These are phyloP conservation scores for Rosa persica DNA, from an alignment of 306 rosid genomes.

Conservation along the genomic window DNA sequence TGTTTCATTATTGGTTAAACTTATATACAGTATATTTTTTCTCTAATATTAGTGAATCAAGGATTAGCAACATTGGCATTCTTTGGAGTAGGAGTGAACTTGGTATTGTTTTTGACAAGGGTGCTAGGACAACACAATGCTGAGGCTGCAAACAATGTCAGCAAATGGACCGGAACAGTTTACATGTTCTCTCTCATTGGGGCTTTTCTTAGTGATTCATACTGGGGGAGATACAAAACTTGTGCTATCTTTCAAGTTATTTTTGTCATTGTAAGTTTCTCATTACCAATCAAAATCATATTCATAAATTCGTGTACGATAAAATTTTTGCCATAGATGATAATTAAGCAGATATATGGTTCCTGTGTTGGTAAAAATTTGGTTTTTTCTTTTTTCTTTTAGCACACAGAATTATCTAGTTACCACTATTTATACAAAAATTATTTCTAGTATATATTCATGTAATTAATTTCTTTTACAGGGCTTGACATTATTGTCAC, in stretches of 20 bases:
- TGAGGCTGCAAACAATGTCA: conserved; percentile 69
- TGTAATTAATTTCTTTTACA: conserved; percentile 14
- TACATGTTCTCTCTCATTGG: conserved; percentile 81
- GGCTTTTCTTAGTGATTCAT: conserved; percentile 80
- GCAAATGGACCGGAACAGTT: conserved; percentile 85
- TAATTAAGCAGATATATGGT: not conserved
- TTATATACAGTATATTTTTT: not conserved
- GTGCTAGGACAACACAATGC: conserved; percentile 82
- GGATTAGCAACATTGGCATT: conserved; percentile 83
- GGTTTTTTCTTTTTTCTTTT: not conserved
- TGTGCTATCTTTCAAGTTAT: conserved; percentile 69
- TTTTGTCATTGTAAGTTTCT: conserved; percentile 57
- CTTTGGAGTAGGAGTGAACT: conserved; percentile 79
- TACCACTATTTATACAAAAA: too few relatives aligned
- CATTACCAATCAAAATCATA: not conserved
- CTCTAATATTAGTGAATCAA: conserved; percentile 55
- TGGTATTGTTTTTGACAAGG: conserved; percentile 65
- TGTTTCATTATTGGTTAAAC: not conserved
- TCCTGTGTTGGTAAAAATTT: not conserved
- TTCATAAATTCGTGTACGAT: not conserved
- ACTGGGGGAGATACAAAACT: conserved; percentile 74
- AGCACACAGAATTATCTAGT: not conserved
- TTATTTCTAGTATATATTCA: not conserved
- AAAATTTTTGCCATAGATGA: too few relatives aligned
- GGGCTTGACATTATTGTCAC: conserved; percentile 63